Base-by-base conservation (phyloP, 768 basidiomycete genomes). In the Mycena chlorophos region DNA sequence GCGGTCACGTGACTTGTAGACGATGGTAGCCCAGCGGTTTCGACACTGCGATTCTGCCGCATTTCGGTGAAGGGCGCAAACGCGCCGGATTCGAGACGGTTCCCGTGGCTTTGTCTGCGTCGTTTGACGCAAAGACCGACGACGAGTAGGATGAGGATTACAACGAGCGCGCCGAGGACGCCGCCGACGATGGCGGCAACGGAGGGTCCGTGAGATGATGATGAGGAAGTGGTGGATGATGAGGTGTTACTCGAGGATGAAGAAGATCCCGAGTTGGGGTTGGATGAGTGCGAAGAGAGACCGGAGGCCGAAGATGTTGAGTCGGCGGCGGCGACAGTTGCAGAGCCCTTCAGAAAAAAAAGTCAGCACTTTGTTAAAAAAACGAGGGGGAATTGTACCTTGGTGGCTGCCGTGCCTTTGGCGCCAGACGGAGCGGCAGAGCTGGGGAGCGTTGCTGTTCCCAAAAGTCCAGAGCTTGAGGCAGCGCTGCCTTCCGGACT, bases 121-220 rank as follows among this genome's bases (percentile, higher is more conserved):
- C 54, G 26, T 1, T 39, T 53, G 19, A 47, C 14, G 22, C 54
- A 56, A 26, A 60, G 10, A 25, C 51, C 38, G n/a, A 55, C 34
- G 6, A 52, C 30, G 22, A 60, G 39, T 22, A 49, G n/a, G 34
- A 46, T 6, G 2, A 60, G 29, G 8, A 55, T 10, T 10, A 49
- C 14, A 19, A 56, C 17, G 2, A 56, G 8, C 3, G 14, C 58
- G 17, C 54, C 58, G 1, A 60, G 58, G 4, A 60, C 31, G 14
- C 42, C 52, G 31, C 59, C 59, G 4, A 60, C 42, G 28, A 60
- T 60, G 22, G 55, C 55, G 27, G 51, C 39, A 19, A 60, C 20
- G 3, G 58, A 49, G 34, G 34, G 34, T 37, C n/a, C 34, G 34
- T 37, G 34, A n/a, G n/a, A 37, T n/a, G 34, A 37, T 37, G 34